Percentiles rank a stretch among this genome's conserved stretches.
Conservation (phyloP, 1,284 basidiomycete genomes). For the Melampsora larici-populina region DNA sequence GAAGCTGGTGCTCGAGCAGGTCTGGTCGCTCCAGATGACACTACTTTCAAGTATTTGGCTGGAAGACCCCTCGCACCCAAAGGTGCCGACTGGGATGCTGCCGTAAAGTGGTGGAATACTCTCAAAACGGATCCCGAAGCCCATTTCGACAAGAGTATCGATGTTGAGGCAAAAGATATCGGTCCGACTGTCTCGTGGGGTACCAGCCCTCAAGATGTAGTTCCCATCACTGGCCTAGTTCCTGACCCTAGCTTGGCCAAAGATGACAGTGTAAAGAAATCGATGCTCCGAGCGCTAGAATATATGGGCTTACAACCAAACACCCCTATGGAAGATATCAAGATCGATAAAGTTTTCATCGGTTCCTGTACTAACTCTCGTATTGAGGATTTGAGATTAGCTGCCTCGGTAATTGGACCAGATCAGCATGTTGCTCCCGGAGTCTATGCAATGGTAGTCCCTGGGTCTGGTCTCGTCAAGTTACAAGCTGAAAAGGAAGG, state of each 20-base stretch:
- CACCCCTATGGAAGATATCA: constrained; percentile 77
- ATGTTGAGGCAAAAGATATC: constrained; percentile 82
- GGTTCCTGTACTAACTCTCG: constrained; percentile 96
- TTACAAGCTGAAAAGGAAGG: constrained; percentile 92
- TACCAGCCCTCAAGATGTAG: constrained; percentile 88
- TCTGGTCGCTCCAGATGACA: constrained; percentile 90
- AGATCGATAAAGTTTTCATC: constrained; percentile 90
- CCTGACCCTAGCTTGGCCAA: constrained; percentile 72
- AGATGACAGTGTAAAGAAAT: constrained; percentile 67
- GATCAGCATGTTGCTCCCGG: constrained; percentile 66
- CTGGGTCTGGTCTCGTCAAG: constrained; percentile 89
- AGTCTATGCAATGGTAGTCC: constrained; percentile 90
- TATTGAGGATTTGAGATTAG: constrained; percentile 89
- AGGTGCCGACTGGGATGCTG: constrained; percentile 83
- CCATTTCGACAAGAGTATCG: constrained; percentile 81
- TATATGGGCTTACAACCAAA: constrained; percentile 89
- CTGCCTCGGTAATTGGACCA: constrained; percentile 75
- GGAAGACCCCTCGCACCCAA: constrained; percentile 77
- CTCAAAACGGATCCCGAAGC: constrained; percentile 82
- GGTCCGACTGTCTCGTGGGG: constrained; percentile 95
- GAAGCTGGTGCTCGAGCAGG: constrained; percentile 92
- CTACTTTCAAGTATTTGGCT: constrained; percentile 82
- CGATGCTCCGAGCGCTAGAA: constrained; percentile 73
- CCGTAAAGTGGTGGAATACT: constrained; percentile 82
- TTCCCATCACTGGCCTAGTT: constrained; percentile 77